Percentiles rank a stretch among this genome's conserved stretches.
phyloP scores from a whole-genome alignment of 2,329 filamentous ascomycete genomes.

The Ascosphaera aggregata region DNA sequence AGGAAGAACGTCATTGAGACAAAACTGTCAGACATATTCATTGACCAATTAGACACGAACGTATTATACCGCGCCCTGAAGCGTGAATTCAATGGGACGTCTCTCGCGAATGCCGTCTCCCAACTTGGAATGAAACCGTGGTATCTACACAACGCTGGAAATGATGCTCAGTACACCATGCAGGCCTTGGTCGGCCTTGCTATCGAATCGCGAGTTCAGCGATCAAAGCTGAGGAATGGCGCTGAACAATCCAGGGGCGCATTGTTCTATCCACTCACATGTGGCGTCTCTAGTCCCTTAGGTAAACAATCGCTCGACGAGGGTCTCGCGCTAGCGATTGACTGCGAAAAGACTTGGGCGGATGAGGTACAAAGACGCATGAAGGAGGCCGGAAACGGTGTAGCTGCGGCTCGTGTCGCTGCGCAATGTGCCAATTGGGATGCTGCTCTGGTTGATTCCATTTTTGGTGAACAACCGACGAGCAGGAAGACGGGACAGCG shows the following conservation, averaged over 20 bases:
- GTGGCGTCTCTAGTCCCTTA: not conserved
- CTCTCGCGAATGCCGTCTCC: slow-evolving; percentile 36
- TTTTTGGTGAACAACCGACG: not conserved
- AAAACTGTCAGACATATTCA: slow-evolving; percentile 15
- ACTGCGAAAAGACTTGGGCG: slow-evolving; percentile 6
- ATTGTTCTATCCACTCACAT: not conserved
- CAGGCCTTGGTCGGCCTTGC: slow-evolving; percentile 45
- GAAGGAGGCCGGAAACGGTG: slow-evolving; percentile 2
- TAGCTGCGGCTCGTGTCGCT: slow-evolving; percentile 6
- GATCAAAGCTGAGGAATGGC: slow-evolving; percentile 4
- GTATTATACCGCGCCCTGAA: slow-evolving; percentile 42
- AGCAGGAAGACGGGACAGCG: not conserved
- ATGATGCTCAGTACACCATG: slow-evolving; percentile 63
- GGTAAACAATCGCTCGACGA: not conserved
- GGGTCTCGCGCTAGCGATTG: not conserved
- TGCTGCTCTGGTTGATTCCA: slow-evolving; percentile 5
- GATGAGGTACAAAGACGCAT: slow-evolving; percentile 8
- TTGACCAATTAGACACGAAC: slow-evolving; percentile 50
- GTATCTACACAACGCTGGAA: slow-evolving; percentile 67
- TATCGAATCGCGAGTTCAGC: slow-evolving; percentile 13
- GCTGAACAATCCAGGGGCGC: not conserved
- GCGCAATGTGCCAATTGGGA: slow-evolving; percentile 9
- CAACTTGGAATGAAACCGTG: slow-evolving; percentile 38
- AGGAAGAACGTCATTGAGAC: not conserved
- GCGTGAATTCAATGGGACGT: slow-evolving; percentile 27